Percentiles rank a stretch among this genome's conserved stretches.
Evolutionary conservation across 768 basidiomycete species (phyloP).

Genomic region (Boletellus ananiceps): DNA sequence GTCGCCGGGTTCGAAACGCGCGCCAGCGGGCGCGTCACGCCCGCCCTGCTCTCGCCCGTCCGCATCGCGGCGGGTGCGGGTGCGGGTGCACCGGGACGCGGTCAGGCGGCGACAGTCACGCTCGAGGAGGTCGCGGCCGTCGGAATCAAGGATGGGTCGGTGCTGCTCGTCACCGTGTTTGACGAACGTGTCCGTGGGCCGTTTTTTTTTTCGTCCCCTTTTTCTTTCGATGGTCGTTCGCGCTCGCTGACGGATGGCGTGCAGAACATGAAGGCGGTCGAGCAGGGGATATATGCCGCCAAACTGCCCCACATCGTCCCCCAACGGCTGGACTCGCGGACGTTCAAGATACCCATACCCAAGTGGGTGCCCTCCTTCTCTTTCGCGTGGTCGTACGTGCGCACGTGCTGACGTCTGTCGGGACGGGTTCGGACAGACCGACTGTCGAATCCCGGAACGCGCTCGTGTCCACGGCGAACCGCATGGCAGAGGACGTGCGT

Average conservation of each 20-base stretch:
- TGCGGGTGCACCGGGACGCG: constrained; percentile 23
- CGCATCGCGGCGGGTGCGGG: constrained; percentile 38
- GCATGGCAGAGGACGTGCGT: constrained; percentile 71
- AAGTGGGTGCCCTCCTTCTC: constrained; percentile 43
- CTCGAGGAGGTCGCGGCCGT: constrained; percentile 77
- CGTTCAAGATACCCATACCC: constrained; percentile 76
- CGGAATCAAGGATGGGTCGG: constrained; percentile 73
- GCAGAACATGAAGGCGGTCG: constrained; percentile 74
- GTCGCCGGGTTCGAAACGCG: constrained; percentile 68
- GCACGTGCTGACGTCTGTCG: background rate
- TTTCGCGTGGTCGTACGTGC: background rate
- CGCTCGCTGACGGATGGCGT: constrained; percentile 16
- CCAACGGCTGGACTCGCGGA: constrained; percentile 64
- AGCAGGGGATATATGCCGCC: constrained; percentile 70
- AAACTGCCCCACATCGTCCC: constrained; percentile 70
- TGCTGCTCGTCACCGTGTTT: constrained; percentile 69
- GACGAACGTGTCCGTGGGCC: constrained; percentile 61
- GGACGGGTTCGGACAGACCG: constrained; percentile 42
- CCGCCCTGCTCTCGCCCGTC: constrained; percentile 64
- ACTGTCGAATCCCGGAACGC: constrained; percentile 68
- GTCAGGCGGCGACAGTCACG: constrained; percentile 32
- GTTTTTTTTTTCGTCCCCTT: constrained; percentile 6
- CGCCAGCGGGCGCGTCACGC: constrained; percentile 72
- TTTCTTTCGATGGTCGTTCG: background rate
- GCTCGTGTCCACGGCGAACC: constrained; percentile 50